Percentiles rank a stretch among this genome's conserved stretches.
Conservation (phyloP, 768 basidiomycete genomes). For the Albatrellus ellisii region DNA sequence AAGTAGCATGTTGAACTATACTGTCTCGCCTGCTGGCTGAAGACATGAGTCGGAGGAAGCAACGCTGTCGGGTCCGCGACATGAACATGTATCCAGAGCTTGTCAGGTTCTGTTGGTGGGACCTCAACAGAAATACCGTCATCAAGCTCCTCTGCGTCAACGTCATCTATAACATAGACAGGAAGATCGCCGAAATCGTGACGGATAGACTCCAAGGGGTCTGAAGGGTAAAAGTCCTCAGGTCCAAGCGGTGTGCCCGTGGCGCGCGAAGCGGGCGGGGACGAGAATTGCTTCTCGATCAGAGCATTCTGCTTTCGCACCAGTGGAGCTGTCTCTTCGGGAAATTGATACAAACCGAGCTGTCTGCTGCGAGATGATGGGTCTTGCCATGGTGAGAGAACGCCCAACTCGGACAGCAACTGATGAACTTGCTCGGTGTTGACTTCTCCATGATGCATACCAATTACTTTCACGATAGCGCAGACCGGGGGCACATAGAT, state of each 20-base stretch:
- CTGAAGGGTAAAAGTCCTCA: slow-evolving; percentile 49
- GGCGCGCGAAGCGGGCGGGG: neutral
- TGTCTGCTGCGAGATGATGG: slow-evolving; percentile 12
- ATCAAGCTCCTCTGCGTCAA: slow-evolving; percentile 73
- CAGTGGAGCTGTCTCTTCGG: neutral
- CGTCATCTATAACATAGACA: slow-evolving; percentile 83
- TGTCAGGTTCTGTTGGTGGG: slow-evolving; percentile 43
- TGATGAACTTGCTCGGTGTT: slow-evolving; percentile 26
- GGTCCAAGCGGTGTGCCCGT: slow-evolving; percentile 27
- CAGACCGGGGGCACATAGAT: slow-evolving; percentile 43
- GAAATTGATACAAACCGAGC: neutral
- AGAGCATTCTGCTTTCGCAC: neutral
- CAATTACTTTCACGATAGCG: slow-evolving; percentile 45
- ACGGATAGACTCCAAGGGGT: slow-evolving; percentile 57
- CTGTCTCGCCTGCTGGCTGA: slow-evolving; percentile 44
- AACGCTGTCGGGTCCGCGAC: slow-evolving; percentile 84
- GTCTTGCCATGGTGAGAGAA: slow-evolving; percentile 76
- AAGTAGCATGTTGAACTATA: slow-evolving; percentile 49
- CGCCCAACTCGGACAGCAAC: slow-evolving; percentile 58
- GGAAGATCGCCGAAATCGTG: slow-evolving; percentile 76
- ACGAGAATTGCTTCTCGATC: neutral
- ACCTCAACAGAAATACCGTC: slow-evolving; percentile 82
- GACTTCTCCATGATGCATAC: slow-evolving; percentile 22
- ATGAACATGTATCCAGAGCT: slow-evolving; percentile 78
- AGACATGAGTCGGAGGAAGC: slow-evolving; percentile 54